phyloP scores from a whole-genome alignment of 2,329 filamentous ascomycete species.

The Fusarium aywerte region DNA sequence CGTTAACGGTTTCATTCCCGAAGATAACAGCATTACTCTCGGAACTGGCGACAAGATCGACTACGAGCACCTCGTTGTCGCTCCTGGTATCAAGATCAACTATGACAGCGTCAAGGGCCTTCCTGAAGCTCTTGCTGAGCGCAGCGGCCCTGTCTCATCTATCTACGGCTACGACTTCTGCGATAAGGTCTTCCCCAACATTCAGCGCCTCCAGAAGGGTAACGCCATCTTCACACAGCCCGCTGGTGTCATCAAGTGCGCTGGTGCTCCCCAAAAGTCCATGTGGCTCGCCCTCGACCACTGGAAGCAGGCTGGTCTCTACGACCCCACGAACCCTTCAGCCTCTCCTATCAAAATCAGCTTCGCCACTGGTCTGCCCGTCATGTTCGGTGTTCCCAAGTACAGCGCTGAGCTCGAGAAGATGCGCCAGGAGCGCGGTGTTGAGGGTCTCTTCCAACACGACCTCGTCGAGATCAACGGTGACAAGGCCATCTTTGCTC shows the following conservation, averaged over 20 bases:
- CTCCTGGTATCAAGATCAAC: constrained; percentile 65
- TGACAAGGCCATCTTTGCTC: constrained; percentile 62
- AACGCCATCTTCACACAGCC: constrained; percentile 70
- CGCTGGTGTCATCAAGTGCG: constrained; percentile 68
- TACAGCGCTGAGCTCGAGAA: constrained; percentile 65
- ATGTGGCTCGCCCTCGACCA: constrained; percentile 71
- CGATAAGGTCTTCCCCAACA: constrained; percentile 62
- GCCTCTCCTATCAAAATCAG: constrained; percentile 61
- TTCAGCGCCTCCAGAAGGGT: constrained; percentile 61
- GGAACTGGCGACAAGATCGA: constrained; percentile 64
- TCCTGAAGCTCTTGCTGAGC: constrained; percentile 64
- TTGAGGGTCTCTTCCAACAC: constrained; percentile 69
- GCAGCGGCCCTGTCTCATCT: constrained; percentile 61
- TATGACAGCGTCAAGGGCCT: constrained; percentile 64
- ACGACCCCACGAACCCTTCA: constrained; percentile 54
- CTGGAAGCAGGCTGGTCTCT: constrained; percentile 66
- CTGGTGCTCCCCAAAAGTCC: constrained; percentile 69
- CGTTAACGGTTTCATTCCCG: constrained; percentile 63
- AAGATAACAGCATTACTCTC: constrained; percentile 66
- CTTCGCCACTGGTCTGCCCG: constrained; percentile 65
- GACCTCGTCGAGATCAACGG: constrained; percentile 65
- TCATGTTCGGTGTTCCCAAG: constrained; percentile 71
- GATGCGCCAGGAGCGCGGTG: constrained; percentile 63
- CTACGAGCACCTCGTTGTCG: constrained; percentile 74
- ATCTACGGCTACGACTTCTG: constrained; percentile 68